Evolutionary conservation across 169 alveolate genomes (phyloP).

Genomic region (Plasmodium inui): DNA sequence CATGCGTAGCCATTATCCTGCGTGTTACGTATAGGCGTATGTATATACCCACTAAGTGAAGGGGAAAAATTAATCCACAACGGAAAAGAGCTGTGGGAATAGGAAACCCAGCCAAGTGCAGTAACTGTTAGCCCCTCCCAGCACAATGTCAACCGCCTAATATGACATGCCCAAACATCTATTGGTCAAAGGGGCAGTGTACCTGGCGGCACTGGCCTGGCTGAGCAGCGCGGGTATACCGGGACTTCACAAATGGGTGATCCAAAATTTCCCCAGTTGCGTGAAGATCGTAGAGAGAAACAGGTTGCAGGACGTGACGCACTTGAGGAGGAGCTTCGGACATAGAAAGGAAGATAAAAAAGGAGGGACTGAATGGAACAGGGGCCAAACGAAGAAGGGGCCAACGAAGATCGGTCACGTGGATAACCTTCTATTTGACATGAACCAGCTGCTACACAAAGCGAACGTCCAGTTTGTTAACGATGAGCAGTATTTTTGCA

Average conservation of each 20-base stretch:
- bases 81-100: not conserved
- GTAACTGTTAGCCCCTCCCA: not conserved
- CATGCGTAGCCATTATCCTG: not conserved
- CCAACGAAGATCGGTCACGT: not conserved
- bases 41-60: not conserved
- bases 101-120: not conserved
- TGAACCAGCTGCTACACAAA: constrained; percentile 81
- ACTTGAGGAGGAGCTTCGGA: not conserved
- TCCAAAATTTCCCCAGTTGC: constrained; percentile 76
- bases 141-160: not conserved
- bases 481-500: constrained; percentile 55
- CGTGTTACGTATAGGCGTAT: not conserved
- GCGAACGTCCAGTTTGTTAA: constrained; percentile 68
- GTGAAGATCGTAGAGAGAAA: constrained; percentile 53
- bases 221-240: constrained; percentile 73
- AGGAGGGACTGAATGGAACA: not conserved
- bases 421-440: constrained; percentile 78
- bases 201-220: not conserved
- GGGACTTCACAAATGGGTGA: constrained; percentile 80
- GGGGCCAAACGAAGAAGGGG: not conserved
- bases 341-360: not conserved
- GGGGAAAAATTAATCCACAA: not conserved
- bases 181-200: not conserved
- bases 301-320: constrained; percentile 18
- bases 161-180: constrained; percentile 20